phyloP scores from a whole-genome alignment of 495 filamentous ascomycete genomes.

The Xylaria castorea region DNA sequence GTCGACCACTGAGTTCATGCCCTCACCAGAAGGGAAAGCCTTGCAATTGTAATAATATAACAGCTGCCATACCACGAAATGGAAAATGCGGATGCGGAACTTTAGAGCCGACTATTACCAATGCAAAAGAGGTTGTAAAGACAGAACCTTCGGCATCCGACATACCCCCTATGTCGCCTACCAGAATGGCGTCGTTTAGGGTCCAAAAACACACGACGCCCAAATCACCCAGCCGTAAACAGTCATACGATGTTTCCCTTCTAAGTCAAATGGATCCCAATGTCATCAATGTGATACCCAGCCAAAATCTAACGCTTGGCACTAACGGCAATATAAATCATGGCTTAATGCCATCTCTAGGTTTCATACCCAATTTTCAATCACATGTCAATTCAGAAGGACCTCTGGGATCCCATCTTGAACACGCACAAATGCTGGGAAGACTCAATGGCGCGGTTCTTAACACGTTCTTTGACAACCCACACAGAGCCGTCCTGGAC shows the following conservation, averaged over 20 bases:
- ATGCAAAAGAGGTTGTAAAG: conserved; percentile 34
- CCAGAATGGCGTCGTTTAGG: conserved; percentile 47
- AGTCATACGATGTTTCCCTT: conserved; percentile 49
- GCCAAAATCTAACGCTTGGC: conserved; percentile 7
- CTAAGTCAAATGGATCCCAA: conserved; percentile 55
- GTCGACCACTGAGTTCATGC: conserved; percentile 77
- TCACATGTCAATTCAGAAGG: conserved; percentile 5
- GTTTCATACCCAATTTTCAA: conserved; percentile 12
- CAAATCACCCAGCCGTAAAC: conserved; percentile 48
- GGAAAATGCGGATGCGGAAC: conserved; percentile 55
- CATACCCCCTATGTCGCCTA: conserved; percentile 41
- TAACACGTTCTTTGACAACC: conserved; percentile 14
- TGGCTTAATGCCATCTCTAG: neutral
- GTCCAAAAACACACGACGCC: conserved; percentile 46
- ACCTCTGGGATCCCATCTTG: neutral
- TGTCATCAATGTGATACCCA: conserved; percentile 27
- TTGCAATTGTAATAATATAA: conserved; percentile 57
- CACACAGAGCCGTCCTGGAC: conserved; percentile 3
- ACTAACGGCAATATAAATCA: conserved; percentile 12
- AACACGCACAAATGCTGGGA: conserved; percentile 19
- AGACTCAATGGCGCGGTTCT: conserved; percentile 16
- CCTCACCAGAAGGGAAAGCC: conserved; percentile 69
- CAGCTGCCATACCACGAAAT: conserved; percentile 59
- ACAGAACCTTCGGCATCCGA: conserved; percentile 35
- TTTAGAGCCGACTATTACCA: conserved; percentile 24